Conservation (phyloP, 2,329 filamentous ascomycete species). For the Pestalotiopsis sp. region DNA sequence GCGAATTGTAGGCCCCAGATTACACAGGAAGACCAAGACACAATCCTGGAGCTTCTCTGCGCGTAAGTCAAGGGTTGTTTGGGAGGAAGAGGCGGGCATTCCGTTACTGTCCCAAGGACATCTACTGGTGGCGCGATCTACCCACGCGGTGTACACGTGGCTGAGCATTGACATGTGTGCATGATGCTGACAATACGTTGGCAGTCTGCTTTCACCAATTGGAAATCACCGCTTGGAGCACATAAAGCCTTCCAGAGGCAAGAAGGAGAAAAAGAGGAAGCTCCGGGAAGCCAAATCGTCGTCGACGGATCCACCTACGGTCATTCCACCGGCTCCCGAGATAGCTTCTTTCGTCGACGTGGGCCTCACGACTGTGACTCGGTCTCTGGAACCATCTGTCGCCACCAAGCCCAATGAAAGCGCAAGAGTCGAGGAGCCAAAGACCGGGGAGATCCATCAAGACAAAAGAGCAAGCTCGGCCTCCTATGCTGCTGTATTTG, state of each 20-base stretch:
- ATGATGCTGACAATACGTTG: not conserved
- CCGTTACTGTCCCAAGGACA: not conserved
- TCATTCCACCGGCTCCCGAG: constrained; percentile 47
- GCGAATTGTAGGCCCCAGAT: constrained; percentile 59
- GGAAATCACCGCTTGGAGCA: constrained; percentile 62
- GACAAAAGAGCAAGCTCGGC: constrained; percentile 4
- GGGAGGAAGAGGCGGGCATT: not conserved
- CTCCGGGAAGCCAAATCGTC: constrained; percentile 33
- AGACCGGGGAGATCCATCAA: not conserved
- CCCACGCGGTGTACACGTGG: not conserved
- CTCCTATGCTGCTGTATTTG: constrained; percentile 57
- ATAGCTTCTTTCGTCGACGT: constrained; percentile 62
- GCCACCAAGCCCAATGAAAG: not conserved
- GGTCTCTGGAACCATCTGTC: constrained; percentile 52
- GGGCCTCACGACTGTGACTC: constrained; percentile 66
- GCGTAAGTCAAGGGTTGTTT: constrained; percentile 47
- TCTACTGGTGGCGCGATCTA: not conserved
- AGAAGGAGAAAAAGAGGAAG: constrained; percentile 57
- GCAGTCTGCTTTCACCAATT: constrained; percentile 66
- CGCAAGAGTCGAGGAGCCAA: not conserved
- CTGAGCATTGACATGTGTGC: too few relatives aligned
- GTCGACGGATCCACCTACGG: constrained; percentile 13
- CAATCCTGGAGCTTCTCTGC: constrained; percentile 69
- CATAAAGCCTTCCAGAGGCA: constrained; percentile 62
- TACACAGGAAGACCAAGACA: constrained; percentile 59